A percentile compares a stretch with the other conserved stretches of the same genome.
Conservation (phyloP, 2,329 filamentous ascomycete genomes). For the Hypoxylon sp. region DNA sequence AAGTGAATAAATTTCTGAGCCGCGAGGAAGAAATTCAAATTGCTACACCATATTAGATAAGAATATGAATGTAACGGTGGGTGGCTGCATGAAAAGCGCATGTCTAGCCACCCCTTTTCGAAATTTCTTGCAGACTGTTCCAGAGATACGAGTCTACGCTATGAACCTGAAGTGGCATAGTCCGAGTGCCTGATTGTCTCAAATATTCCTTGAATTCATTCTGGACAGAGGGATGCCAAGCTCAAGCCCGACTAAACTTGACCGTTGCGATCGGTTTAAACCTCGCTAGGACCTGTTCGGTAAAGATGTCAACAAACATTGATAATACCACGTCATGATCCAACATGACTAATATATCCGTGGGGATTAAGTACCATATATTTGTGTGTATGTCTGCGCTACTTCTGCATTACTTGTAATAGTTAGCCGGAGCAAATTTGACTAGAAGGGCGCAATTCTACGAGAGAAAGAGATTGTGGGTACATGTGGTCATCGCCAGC, state of each 20-base stretch:
- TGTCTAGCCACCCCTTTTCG: conserved; percentile 44
- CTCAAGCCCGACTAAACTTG: conserved; percentile 10
- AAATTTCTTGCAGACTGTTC: conserved; percentile 35
- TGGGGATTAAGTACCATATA: conserved; percentile 16
- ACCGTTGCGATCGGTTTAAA: conserved; percentile 27
- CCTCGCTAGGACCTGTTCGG: conserved; percentile 17
- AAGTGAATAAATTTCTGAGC: conserved; percentile 17
- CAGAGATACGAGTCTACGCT: conserved; percentile 33
- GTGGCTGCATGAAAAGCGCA: conserved; percentile 43
- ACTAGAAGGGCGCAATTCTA: neutral
- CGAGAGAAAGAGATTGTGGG: neutral
- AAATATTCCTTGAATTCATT: conserved; percentile 18
- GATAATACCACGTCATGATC: conserved; percentile 29
- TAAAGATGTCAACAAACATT: conserved; percentile 31
- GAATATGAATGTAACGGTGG: conserved; percentile 46
- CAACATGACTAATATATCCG: conserved; percentile 11
- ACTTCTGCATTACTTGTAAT: conserved; percentile 8
- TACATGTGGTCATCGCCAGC: neutral
- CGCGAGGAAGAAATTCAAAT: conserved; percentile 18
- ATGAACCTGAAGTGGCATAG: conserved; percentile 32
- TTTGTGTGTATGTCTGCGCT: conserved; percentile 4
- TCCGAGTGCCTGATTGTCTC: conserved; percentile 23
- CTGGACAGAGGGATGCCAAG: conserved; percentile 13
- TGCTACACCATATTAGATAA: conserved; percentile 39
- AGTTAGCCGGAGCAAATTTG: neutral